Conservation (phyloP, 768 basidiomycete genomes). For the Cantharellus cinnabarinus region DNA sequence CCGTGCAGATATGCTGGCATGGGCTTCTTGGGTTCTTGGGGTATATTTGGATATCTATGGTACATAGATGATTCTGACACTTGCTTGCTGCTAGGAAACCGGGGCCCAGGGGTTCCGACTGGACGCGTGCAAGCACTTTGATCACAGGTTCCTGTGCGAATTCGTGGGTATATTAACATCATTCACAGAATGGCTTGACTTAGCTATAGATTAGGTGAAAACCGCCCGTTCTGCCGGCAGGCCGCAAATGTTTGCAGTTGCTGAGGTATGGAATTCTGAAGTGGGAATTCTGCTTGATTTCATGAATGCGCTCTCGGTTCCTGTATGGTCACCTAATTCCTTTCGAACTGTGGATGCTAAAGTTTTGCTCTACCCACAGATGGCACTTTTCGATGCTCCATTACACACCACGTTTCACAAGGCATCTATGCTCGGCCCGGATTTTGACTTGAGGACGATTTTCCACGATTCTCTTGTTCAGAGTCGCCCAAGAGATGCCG, state of each 20-base stretch:
- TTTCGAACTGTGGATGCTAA: background rate
- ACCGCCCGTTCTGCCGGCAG: constrained; percentile 17
- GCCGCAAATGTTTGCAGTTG: constrained; percentile 37
- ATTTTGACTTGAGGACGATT: constrained; percentile 60
- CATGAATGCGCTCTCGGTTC: constrained; percentile 23
- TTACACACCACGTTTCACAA: constrained; percentile 66
- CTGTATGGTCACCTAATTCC: background rate
- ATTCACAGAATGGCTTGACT: constrained; percentile 3
- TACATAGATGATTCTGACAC: background rate
- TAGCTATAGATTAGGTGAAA: constrained; percentile 12
- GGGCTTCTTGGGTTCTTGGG: constrained; percentile 63
- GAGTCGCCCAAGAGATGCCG: constrained; percentile 53
- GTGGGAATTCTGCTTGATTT: constrained; percentile 28
- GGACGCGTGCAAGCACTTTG: constrained; percentile 84
- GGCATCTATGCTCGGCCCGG: constrained; percentile 45
- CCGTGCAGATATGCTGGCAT: constrained; percentile 45
- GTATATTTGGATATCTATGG: constrained; percentile 12
- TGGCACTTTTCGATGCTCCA: constrained; percentile 81
- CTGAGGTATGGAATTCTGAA: constrained; percentile 65
- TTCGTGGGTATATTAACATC: constrained; percentile 33
- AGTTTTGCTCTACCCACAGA: constrained; percentile 31
- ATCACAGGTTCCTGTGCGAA: constrained; percentile 40
- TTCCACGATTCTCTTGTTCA: constrained; percentile 49
- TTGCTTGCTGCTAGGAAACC: constrained; percentile 14
- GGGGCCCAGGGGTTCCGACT: constrained; percentile 50